Base-by-base conservation (phyloP, 176 grass and related monocot species). In the Avena insularis region DNA sequence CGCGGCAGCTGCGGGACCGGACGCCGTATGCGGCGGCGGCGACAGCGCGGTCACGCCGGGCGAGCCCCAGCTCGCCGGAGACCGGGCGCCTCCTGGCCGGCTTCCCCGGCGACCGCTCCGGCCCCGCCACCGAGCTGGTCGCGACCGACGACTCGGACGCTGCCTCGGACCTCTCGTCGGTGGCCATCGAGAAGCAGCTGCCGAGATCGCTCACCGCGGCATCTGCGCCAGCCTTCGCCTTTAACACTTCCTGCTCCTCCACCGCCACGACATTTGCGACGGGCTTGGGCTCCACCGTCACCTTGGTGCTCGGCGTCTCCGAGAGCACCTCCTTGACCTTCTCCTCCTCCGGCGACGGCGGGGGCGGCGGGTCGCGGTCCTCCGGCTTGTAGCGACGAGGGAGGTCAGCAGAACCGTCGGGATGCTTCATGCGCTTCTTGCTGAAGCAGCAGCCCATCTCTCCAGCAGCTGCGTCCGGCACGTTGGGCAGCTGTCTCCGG, bases 261-360 rank as follows among this genome's bases (percentile, higher is more conserved):
- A 75, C 89, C 84, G 72, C 54, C 4, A 15, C 45, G 25, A 9
- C 75, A 86, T 83, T 88, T 60, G 81, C 83, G 29, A 63, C 83
- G 31, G 54, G 59, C 59, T 78, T 85, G 3, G 78, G 14, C 58
- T 86, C 79, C 14, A 46, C n/a, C 29, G 59, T 46, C 17, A 46
- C 38, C 80, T 88, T 91, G 6, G 81, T 8, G 46, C 77, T 92
- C 56, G 85, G 85, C 0, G 93, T 98, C 87, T 92, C 96, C 1
- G 92, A 95, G 49, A 95, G 88, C 71, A 98, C 96, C 85, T 98
- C 96, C 86, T 98, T 98, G 21, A 98, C 96, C 40, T 87, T 94
- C 90, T 98, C 96, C 87, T 92, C 96, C 84, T 88, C 96, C 79
- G 88, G 83, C 2, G 90, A 83, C 59, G 88, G 89, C 65, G 88